phyloP scores from a whole-genome alignment of 192 early-diverging fungal species.

The Podila minutissima region DNA sequence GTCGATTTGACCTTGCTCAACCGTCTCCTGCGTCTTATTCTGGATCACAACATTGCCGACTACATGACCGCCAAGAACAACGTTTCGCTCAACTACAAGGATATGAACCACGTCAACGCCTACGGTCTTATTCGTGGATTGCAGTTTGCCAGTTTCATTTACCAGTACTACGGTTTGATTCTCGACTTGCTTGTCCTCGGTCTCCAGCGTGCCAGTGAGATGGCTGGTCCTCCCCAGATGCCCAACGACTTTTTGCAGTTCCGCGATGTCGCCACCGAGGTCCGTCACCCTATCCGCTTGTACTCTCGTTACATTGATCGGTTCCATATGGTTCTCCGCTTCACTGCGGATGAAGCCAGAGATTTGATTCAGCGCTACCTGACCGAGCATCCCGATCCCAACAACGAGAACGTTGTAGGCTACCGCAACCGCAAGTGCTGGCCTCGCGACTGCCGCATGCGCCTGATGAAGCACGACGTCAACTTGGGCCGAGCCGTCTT shows the following conservation, averaged over 20 bases:
- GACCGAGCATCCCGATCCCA: constrained; percentile 98
- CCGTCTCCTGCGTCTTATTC: constrained; percentile 90
- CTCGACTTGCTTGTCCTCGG: constrained; percentile 95
- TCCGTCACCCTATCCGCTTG: constrained; percentile 95
- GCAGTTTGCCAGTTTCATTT: constrained; percentile 97
- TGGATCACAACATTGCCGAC: constrained; percentile 99
- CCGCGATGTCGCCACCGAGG: constrained; percentile 89
- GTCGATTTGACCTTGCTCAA: constrained; percentile 97
- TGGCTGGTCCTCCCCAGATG: constrained; percentile 92
- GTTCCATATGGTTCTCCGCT: constrained; percentile 94
- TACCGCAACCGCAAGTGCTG: constrained; percentile 97
- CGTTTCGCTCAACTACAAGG: constrained; percentile 96
- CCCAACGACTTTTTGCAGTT: constrained; percentile 99
- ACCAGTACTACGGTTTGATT: constrained; percentile 99
- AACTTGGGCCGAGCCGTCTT: constrained; percentile 98
- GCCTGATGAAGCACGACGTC: constrained; percentile 98
- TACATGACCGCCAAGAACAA: constrained; percentile 99
- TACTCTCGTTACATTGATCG: constrained; percentile 96
- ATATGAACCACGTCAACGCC: constrained; percentile 99
- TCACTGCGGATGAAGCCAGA: constrained; percentile 92
- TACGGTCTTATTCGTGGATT: constrained; percentile 97
- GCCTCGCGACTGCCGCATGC: constrained; percentile 99
- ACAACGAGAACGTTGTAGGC: constrained; percentile 98
- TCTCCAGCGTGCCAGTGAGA: constrained; percentile 93
- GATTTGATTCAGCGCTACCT: constrained; percentile 97